Evolutionary conservation across 2,329 filamentous ascomycete genomes (phyloP).

Genomic region (Penicillium expansum): DNA sequence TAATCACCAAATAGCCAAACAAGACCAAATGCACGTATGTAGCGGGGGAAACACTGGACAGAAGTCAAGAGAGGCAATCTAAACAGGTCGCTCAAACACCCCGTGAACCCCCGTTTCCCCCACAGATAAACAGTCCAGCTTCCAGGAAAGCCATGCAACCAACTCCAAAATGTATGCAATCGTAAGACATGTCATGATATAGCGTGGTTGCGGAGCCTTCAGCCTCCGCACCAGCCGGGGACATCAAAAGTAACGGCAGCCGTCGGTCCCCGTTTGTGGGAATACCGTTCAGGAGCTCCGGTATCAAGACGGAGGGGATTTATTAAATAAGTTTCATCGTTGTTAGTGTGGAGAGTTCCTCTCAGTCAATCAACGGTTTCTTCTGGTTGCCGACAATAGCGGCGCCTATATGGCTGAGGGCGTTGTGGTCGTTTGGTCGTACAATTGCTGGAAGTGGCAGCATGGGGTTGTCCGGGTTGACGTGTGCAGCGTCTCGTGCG

Average conservation of each 20-base stretch:
- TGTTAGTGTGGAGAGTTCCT: slow-evolving; percentile 16
- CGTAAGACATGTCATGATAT: slow-evolving; percentile 32
- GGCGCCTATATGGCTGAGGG: slow-evolving; percentile 59
- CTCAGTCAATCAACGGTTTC: slow-evolving; percentile 65
- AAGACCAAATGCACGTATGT: slow-evolving; percentile 1
- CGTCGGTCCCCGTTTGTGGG: slow-evolving; percentile 6
- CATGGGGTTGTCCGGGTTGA: slow-evolving; percentile 89
- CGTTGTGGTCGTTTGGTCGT: slow-evolving; percentile 68
- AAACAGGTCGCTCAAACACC: slow-evolving; percentile 17
- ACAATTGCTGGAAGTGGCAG: slow-evolving; percentile 83
- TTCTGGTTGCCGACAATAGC: slow-evolving; percentile 61
- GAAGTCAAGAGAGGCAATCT: neutral
- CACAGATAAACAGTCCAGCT: slow-evolving; percentile 22
- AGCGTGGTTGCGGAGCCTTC: neutral
- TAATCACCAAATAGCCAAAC: neutral
- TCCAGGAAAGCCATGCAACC: slow-evolving; percentile 29
- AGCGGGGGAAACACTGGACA: neutral
- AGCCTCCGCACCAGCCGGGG: slow-evolving; percentile 3
- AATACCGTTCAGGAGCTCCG: neutral
- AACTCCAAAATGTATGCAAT: slow-evolving; percentile 40
- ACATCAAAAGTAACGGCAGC: neutral
- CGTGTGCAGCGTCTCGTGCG: slow-evolving; percentile 83
- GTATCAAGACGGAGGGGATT: slow-evolving; percentile 4
- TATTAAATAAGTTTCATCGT: slow-evolving; percentile 21
- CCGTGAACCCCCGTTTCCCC: slow-evolving; percentile 10